Evolutionary conservation across 2,329 filamentous ascomycete genomes (phyloP).

Genomic region (Xylariaceae sp.): DNA sequence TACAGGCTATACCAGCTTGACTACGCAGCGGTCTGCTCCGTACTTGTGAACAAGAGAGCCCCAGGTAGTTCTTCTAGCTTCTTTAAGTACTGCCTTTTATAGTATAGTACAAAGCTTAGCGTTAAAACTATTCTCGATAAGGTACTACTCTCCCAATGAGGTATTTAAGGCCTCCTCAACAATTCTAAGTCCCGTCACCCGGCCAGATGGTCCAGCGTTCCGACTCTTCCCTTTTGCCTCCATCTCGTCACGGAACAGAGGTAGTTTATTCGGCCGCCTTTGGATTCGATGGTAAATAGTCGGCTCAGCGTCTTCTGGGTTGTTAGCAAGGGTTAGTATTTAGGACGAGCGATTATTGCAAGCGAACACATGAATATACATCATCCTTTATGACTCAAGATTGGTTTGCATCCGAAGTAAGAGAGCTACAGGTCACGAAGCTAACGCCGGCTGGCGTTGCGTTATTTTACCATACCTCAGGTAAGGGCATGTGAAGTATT

Average conservation of each 20-base stretch:
- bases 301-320: no score
- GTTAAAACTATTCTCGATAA: conserved; percentile 20
- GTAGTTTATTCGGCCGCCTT: no score
- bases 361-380: no score
- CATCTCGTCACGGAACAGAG: background rate
- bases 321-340: no score
- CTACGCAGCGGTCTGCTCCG: conserved; percentile 28
- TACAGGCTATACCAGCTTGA: conserved; percentile 22
- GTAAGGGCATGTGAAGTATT: background rate
- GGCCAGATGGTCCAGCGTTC: conserved; percentile 37
- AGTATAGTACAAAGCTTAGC: conserved; percentile 27
- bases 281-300: no score
- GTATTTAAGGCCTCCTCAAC: conserved; percentile 33
- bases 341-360: no score
- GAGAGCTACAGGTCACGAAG: no score
- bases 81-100: conserved; percentile 19
- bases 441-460: no score
- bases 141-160: conserved; percentile 36
- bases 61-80: conserved; percentile 32
- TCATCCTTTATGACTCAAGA: no score
- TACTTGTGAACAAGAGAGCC: conserved; percentile 30
- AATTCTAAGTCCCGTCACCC: conserved; percentile 32
- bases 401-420: no score
- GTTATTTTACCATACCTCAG: no score
- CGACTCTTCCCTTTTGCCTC: conserved; percentile 28